These are phyloP conservation scores for Pythium phragmitis DNA, from an alignment of 352 stramenopile genomes.

Conservation along the genomic window DNA sequence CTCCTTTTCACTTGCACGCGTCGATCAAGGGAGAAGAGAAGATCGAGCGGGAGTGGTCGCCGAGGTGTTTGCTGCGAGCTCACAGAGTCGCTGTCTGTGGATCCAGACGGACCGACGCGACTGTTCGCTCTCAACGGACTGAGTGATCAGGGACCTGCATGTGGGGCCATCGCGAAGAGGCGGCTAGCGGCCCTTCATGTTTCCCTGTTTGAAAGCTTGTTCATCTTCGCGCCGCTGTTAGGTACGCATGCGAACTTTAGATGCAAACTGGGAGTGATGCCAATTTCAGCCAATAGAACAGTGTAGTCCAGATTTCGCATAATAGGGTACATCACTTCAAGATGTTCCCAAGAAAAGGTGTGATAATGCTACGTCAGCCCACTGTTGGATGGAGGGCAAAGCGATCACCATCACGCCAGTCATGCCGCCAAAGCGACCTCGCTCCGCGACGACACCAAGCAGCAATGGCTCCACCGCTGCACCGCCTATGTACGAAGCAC, in stretches of 20 bases:
- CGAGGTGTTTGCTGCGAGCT: neutral
- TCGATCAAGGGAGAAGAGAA: constrained; percentile 5
- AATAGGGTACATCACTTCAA: neutral
- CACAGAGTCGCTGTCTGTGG: neutral
- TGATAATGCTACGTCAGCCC: neutral
- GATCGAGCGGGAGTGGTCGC: neutral
- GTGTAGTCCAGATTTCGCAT: neutral
- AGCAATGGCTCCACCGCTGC: neutral
- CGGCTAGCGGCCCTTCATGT: constrained; percentile 5
- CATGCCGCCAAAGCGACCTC: constrained; percentile 29
- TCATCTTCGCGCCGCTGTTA: constrained; percentile 1
- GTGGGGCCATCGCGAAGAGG: neutral
- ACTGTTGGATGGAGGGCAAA: constrained; percentile 11
- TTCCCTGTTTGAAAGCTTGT: neutral
- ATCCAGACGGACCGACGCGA: neutral
- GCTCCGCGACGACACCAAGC: constrained; percentile 10
- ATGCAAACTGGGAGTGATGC: neutral
- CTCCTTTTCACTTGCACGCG: neutral
- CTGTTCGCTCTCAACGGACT: too few relatives aligned
- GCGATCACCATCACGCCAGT: neutral
- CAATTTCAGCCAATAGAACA: neutral
- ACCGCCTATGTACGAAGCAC: constrained; percentile 33
- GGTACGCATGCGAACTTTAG: constrained; percentile 12
- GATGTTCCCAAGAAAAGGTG: neutral
- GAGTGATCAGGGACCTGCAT: neutral